Evolutionary conservation across 345 rosid species (phyloP).

Genomic region (Schrenkiella parvula): DNA sequence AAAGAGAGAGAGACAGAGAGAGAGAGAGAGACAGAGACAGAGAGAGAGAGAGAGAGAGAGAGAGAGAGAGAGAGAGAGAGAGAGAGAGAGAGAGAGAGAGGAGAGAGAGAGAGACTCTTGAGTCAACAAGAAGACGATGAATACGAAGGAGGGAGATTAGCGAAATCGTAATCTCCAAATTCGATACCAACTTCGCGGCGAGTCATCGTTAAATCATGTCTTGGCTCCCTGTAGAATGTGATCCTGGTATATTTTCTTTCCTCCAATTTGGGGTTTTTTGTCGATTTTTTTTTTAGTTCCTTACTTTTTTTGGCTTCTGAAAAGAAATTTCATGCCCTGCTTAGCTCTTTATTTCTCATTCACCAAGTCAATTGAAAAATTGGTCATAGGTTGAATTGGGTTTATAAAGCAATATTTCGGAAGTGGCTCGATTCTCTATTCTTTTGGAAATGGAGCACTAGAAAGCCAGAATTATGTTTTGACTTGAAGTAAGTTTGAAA

Average conservation of each 20-base stretch:
- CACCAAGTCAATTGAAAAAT: not conserved
- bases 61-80: too few species aligned
- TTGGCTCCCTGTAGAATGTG: conserved; percentile 36
- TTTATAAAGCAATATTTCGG: not conserved
- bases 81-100: too few species aligned
- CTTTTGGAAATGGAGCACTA: not conserved
- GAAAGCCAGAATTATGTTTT: not conserved
- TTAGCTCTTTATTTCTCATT: not conserved
- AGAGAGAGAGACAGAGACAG: too few species aligned
- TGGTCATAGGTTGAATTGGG: not conserved
- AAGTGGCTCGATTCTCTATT: not conserved
- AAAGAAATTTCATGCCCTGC: not conserved
- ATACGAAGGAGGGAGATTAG: not conserved
- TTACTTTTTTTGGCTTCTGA: not conserved
- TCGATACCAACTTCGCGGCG: conserved; percentile 8
- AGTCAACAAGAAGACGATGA: conserved; percentile 20
- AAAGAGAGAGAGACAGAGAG: too few species aligned
- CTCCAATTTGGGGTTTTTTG: not conserved
- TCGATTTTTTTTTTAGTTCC: not conserved
- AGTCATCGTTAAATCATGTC: conserved; percentile 24
- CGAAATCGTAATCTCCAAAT: conserved; percentile 10
- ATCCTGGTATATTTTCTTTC: conserved; percentile 26
- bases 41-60: too few species aligned
- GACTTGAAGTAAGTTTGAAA: not conserved
- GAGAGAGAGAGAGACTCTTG: not conserved